A percentile compares a stretch with the other conserved stretches of the same genome.
Conservation (phyloP, 106 monocot species). For the Triglochin maritima region DNA sequence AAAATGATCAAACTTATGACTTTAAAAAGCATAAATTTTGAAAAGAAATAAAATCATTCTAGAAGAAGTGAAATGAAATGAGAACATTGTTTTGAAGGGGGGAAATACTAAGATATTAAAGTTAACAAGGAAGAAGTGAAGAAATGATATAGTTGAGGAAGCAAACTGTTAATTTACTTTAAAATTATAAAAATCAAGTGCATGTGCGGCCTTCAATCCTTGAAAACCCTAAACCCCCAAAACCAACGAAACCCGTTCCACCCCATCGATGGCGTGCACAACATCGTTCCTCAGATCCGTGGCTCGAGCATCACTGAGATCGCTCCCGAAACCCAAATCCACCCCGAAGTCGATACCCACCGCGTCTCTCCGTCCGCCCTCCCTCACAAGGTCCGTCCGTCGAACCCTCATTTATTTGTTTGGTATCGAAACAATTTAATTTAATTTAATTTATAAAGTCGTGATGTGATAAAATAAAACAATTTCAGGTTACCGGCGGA, state of each 20-base stretch:
- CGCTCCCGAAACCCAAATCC: neutral
- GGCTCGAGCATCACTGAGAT: neutral
- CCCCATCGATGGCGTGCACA: neutral
- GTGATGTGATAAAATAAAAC: neutral
- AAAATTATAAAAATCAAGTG: too few relatives aligned
- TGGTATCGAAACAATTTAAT: neutral
- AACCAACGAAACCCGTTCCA: neutral
- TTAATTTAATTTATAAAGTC: neutral
- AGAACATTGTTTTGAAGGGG: too few relatives aligned
- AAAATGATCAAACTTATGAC: too few relatives aligned
- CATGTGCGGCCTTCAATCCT: neutral
- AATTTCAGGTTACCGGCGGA: slow-evolving; percentile 6
- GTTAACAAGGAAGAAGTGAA: too few relatives aligned
- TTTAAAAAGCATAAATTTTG: too few relatives aligned
- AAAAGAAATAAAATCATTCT: too few relatives aligned
- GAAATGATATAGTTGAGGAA: too few relatives aligned
- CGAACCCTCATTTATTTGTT: neutral
- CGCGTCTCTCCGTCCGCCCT: neutral
- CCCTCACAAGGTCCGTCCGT: neutral
- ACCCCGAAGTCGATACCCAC: neutral
- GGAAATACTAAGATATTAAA: too few relatives aligned
- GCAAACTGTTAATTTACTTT: too few relatives aligned
- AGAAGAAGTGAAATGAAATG: too few relatives aligned
- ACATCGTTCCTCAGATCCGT: neutral
- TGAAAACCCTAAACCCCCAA: neutral